phyloP scores from a whole-genome alignment of 768 basidiomycete species.

The Cantharellus anzutake region DNA sequence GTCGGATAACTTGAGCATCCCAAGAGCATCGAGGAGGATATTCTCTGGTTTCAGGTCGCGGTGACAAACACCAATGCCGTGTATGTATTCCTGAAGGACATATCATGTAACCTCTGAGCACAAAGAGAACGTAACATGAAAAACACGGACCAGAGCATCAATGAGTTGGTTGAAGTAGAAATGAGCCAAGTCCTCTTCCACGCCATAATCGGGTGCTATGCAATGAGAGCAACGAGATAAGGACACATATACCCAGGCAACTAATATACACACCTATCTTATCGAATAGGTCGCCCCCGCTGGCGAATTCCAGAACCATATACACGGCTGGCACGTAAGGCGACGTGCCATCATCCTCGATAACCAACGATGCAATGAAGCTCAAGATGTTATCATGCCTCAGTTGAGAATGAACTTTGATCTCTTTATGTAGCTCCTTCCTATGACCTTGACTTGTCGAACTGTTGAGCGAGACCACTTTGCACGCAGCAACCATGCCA shows the following conservation, averaged over 20 bases:
- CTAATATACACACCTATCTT: constrained; percentile 62
- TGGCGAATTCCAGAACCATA: constrained; percentile 82
- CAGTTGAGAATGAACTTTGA: constrained; percentile 65
- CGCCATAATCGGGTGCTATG: constrained; percentile 75
- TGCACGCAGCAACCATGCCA: constrained; percentile 69
- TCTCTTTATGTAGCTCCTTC: constrained; percentile 79
- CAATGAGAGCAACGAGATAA: background rate
- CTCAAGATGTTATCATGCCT: constrained; percentile 69
- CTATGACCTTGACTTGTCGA: constrained; percentile 47
- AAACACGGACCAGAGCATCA: constrained; percentile 49
- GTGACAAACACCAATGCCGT: constrained; percentile 80
- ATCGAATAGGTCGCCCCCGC: constrained; percentile 92
- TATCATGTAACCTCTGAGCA: background rate
- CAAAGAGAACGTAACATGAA: background rate
- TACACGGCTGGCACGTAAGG: constrained; percentile 66
- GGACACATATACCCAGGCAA: background rate
- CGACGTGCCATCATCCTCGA: constrained; percentile 30
- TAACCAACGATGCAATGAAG: constrained; percentile 58
- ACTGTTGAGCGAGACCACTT: constrained; percentile 47
- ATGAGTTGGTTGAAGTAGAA: constrained; percentile 76
- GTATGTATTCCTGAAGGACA: constrained; percentile 50
- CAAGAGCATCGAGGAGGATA: constrained; percentile 63
- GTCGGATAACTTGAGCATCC: constrained; percentile 82
- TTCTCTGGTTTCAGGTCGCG: constrained; percentile 97
- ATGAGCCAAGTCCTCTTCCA: constrained; percentile 74